Evolutionary conservation across 768 basidiomycete species (phyloP).

Genomic region (Agaricus sinodeliciosus): DNA sequence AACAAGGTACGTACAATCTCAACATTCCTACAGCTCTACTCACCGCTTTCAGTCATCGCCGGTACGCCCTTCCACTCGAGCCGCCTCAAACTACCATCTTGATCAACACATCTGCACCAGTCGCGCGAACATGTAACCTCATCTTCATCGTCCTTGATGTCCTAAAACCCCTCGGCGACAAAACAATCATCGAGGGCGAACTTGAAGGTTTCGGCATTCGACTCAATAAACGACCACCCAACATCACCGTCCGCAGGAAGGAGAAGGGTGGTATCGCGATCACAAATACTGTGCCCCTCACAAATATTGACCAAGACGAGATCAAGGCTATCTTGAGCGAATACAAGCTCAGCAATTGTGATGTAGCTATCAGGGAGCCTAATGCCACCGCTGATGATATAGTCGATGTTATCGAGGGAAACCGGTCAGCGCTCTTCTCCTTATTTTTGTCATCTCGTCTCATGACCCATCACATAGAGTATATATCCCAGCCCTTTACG

Average conservation of each 20-base stretch:
- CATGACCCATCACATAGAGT: conserved; percentile 44
- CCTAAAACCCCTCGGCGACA: conserved; percentile 95
- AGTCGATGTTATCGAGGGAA: conserved; percentile 96
- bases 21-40: not conserved
- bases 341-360: conserved; percentile 84
- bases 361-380: conserved; percentile 89
- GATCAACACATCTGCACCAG: conserved; percentile 31
- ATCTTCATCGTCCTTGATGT: conserved; percentile 99
- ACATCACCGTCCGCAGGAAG: conserved; percentile 76
- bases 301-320: conserved; percentile 92
- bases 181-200: conserved; percentile 85
- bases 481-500: conserved; percentile 90
- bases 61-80: conserved; percentile 38
- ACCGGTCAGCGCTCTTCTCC: conserved; percentile 46
- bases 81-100: not conserved
- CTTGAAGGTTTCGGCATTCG: conserved; percentile 98
- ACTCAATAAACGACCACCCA: conserved; percentile 90
- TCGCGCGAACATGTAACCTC: conserved; percentile 95
- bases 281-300: conserved; percentile 94
- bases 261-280: conserved; percentile 93
- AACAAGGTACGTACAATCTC: conserved; percentile 58
- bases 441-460: not conserved
- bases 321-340: conserved; percentile 94
- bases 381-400: conserved; percentile 92
- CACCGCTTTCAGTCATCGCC: conserved; percentile 53